A percentile compares a stretch with the other conserved stretches of the same genome.
phyloP scores from a whole-genome alignment of 768 basidiomycete species.

The Serendipita indica region DNA sequence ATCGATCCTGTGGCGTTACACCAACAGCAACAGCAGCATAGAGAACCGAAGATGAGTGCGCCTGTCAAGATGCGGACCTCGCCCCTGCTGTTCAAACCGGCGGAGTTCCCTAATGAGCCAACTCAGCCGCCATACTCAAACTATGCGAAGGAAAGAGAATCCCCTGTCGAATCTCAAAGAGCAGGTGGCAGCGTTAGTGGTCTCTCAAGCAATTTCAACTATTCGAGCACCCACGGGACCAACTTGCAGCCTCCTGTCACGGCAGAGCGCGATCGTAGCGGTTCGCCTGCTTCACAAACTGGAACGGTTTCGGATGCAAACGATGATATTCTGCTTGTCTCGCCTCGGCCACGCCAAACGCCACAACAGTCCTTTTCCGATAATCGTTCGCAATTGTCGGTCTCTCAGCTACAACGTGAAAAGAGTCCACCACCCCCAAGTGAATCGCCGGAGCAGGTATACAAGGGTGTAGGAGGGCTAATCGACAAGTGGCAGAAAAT shows the following conservation, averaged over 20 bases:
- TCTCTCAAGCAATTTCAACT: neutral
- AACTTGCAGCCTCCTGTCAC: neutral
- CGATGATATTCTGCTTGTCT: slow-evolving; percentile 8
- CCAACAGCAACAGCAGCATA: neutral
- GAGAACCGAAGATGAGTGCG: neutral
- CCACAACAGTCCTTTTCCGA: neutral
- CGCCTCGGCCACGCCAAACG: neutral
- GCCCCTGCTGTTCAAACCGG: slow-evolving; percentile 3
- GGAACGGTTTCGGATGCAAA: neutral
- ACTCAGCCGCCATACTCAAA: neutral
- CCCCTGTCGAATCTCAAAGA: neutral
- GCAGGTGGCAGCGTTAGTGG: neutral
- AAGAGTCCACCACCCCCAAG: slow-evolving; percentile 20
- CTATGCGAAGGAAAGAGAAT: neutral
- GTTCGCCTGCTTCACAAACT: neutral
- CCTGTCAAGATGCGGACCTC: slow-evolving; percentile 7
- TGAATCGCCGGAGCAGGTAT: slow-evolving; percentile 62
- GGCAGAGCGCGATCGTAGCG: neutral
- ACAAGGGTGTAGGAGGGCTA: slow-evolving; percentile 67
- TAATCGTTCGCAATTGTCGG: too few relatives aligned
- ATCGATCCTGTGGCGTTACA: neutral
- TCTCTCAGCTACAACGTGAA: neutral
- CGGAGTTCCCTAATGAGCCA: neutral
- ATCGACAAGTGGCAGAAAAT: slow-evolving; percentile 84
- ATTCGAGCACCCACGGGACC: neutral